phyloP scores from a whole-genome alignment of 441 rosid genomes.

The Manihot esculenta region DNA sequence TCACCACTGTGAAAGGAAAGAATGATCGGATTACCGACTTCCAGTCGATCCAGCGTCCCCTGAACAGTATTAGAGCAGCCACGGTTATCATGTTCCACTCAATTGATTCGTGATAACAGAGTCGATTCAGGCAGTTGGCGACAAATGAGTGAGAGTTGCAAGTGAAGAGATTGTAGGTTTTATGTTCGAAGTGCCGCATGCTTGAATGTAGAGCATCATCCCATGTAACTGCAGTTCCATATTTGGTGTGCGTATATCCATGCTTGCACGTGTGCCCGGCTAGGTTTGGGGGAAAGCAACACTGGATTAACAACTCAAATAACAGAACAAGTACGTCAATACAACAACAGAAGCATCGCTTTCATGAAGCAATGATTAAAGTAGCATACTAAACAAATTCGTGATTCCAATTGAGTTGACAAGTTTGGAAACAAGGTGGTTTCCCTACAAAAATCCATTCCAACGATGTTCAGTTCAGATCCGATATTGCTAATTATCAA shows the following conservation, averaged over 20 bases:
- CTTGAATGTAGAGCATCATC: constrained; percentile 64
- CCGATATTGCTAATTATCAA: too few species aligned
- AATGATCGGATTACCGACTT: constrained; percentile 62
- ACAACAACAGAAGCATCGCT: neutral
- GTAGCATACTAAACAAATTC: neutral
- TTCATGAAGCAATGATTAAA: neutral
- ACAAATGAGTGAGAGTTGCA: constrained; percentile 87
- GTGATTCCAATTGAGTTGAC: neutral
- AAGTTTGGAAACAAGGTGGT: neutral
- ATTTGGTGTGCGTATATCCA: constrained; percentile 65
- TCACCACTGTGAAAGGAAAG: constrained; percentile 63
- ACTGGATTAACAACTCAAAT: constrained; percentile 40
- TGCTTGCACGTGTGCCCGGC: constrained; percentile 70
- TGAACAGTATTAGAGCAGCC: constrained; percentile 52
- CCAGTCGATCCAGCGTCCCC: constrained; percentile 62
- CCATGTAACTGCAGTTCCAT: constrained; percentile 75
- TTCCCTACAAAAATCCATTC: too few species aligned
- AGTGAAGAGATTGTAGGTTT: constrained; percentile 81
- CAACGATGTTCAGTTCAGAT: too few species aligned
- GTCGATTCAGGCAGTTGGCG: constrained; percentile 73
- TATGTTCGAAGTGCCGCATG: constrained; percentile 60
- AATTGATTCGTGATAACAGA: constrained; percentile 68
- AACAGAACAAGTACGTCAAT: constrained; percentile 21
- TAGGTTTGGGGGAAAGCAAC: constrained; percentile 78
- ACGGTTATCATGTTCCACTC: constrained; percentile 85